Conservation (phyloP, 805 yeast species). For the Alloascoidea hylecoeti region DNA sequence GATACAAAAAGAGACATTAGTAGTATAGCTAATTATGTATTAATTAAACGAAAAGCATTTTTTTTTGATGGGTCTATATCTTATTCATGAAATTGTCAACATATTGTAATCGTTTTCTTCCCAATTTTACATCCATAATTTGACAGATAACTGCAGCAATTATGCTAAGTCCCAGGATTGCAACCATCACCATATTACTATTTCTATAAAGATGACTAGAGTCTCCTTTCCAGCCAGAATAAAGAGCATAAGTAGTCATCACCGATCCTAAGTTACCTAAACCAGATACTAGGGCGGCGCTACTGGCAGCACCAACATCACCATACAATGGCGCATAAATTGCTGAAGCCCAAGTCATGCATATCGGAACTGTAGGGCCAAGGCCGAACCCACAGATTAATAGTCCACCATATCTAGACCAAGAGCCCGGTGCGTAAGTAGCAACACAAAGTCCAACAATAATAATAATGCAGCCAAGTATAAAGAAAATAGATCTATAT, state of each 20-base stretch:
- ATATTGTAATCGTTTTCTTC: constrained; percentile 11
- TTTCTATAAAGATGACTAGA: constrained; percentile 40
- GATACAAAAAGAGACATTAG: too few relatives aligned
- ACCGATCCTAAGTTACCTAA: constrained; percentile 82
- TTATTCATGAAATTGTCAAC: background rate
- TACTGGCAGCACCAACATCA: constrained; percentile 74
- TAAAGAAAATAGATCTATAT: constrained; percentile 48
- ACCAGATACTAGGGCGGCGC: constrained; percentile 75
- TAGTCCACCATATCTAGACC: constrained; percentile 74
- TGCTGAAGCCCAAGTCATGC: constrained; percentile 75
- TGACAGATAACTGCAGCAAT: constrained; percentile 27
- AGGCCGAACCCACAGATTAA: constrained; percentile 76
- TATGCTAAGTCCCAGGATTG: constrained; percentile 64
- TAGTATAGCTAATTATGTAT: too few relatives aligned
- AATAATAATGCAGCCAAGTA: constrained; percentile 47
- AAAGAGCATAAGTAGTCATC: constrained; percentile 73
- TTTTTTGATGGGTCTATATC: too few relatives aligned
- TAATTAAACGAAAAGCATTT: too few relatives aligned
- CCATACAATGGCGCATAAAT: constrained; percentile 61
- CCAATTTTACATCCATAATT: constrained; percentile 17
- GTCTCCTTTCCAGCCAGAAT: constrained; percentile 82
- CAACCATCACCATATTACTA: constrained; percentile 75
- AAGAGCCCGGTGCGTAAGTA: constrained; percentile 57
- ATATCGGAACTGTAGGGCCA: constrained; percentile 84
- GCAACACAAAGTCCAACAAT: constrained; percentile 64